A percentile compares a stretch with the other conserved stretches of the same genome.
Evolutionary conservation across 2,329 filamentous ascomycete genomes (phyloP).

Genomic region (Talaromyces marneffei): DNA sequence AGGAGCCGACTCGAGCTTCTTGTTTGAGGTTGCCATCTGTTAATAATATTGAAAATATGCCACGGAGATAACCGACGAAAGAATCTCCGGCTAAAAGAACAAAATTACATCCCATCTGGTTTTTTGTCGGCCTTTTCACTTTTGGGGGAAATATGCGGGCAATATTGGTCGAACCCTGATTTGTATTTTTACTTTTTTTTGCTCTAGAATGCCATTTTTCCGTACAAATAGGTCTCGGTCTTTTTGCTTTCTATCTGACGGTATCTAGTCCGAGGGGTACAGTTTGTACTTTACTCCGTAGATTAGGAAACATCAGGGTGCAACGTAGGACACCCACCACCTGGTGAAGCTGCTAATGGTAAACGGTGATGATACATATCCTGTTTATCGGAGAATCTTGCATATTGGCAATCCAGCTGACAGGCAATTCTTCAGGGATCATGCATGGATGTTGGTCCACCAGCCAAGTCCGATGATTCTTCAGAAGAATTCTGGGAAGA

Average conservation of each 20-base stretch:
- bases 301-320: background rate
- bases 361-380: background rate
- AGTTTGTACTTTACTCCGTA: background rate
- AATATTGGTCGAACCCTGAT: background rate
- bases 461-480: background rate
- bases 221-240: background rate
- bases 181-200: background rate
- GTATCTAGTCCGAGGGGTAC: background rate
- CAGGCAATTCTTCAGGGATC: background rate
- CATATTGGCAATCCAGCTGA: background rate
- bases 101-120: conserved; percentile 2
- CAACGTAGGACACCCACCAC: too few species aligned
- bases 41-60: conserved; percentile 7
- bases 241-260: too few species aligned
- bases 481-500: background rate
- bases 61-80: background rate
- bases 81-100: background rate
- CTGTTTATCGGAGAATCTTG: background rate
- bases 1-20: background rate
- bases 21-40: background rate
- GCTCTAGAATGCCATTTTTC: background rate
- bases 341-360: background rate
- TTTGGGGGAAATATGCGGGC: conserved; percentile 1
- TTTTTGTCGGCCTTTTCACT: background rate
- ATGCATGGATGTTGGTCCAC: background rate